Evolutionary conservation across 2,329 filamentous ascomycete species (phyloP).

Genomic region (Seiridium cupressi): DNA sequence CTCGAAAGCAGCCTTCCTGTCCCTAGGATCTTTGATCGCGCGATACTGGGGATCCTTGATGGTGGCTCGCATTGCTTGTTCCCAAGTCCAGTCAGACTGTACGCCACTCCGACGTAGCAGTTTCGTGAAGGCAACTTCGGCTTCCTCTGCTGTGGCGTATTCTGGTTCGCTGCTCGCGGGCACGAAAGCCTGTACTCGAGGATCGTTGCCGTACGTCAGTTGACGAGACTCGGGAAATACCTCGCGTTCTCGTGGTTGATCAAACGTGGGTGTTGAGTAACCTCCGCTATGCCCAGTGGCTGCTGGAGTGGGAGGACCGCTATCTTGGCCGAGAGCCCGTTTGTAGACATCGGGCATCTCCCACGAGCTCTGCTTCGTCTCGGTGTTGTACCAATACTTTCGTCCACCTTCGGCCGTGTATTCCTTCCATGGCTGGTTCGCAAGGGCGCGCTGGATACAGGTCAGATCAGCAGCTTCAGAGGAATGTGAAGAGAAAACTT

Average conservation of each 20-base stretch:
- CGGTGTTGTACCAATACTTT: slow-evolving; percentile 94
- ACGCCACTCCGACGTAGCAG: slow-evolving; percentile 81
- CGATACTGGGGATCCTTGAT: slow-evolving; percentile 92
- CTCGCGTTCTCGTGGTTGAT: slow-evolving; percentile 35
- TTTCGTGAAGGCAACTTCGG: slow-evolving; percentile 90
- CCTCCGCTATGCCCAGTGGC: slow-evolving; percentile 36
- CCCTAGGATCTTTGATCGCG: slow-evolving; percentile 87
- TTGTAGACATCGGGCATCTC: slow-evolving; percentile 86
- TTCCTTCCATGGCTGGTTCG: slow-evolving; percentile 88
- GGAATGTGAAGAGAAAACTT: too few relatives aligned
- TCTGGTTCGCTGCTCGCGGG: slow-evolving; percentile 71
- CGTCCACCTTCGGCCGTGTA: slow-evolving; percentile 83
- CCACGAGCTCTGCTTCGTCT: slow-evolving; percentile 92
- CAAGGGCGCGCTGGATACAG: slow-evolving; percentile 60
- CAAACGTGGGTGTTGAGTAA: slow-evolving; percentile 18
- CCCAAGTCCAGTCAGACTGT: slow-evolving; percentile 90
- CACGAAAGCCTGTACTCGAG: slow-evolving; percentile 57
- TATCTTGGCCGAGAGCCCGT: slow-evolving; percentile 63
- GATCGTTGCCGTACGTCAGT: slow-evolving; percentile 55
- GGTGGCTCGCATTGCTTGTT: slow-evolving; percentile 79
- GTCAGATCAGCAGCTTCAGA: too few relatives aligned
- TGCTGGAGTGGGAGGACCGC: slow-evolving; percentile 41
- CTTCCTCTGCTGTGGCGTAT: slow-evolving; percentile 78
- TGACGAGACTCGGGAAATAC: slow-evolving; percentile 55
- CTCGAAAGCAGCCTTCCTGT: slow-evolving; percentile 87